These are phyloP conservation scores for Bidens hawaiensis DNA, from an alignment of 140 eudicot genomes.

Conservation along the genomic window DNA sequence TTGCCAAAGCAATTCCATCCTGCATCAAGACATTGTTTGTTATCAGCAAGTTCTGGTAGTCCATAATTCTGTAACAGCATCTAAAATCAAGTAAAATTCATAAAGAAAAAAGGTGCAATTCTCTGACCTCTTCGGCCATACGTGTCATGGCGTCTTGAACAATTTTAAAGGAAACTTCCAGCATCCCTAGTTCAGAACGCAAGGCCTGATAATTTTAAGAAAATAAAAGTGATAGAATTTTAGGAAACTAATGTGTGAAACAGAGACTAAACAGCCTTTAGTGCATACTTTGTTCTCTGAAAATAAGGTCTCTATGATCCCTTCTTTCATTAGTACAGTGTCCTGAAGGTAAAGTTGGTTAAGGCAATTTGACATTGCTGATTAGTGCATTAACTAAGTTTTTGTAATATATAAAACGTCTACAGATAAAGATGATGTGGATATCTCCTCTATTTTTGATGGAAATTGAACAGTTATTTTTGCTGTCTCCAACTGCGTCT, in stretches of 20 bases:
- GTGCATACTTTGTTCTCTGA: conserved; percentile 50
- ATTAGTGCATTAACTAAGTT: conserved; percentile 5
- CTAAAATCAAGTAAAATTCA: not conserved
- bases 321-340: conserved; percentile 42
- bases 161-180: conserved; percentile 37
- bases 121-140: conserved; percentile 53
- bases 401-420: not conserved
- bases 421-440: conserved; percentile 21
- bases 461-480: conserved; percentile 26
- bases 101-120: not conserved
- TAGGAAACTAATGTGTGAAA: not conserved
- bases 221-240: not conserved
- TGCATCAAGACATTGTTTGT: conserved; percentile 28
- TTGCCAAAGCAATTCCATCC: conserved; percentile 42
- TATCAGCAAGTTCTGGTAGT: conserved; percentile 2
- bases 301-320: conserved; percentile 38
- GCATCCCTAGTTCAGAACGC: conserved; percentile 47
- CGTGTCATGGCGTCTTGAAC: conserved; percentile 42
- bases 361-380: conserved; percentile 26
- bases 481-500: conserved; percentile 45
- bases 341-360: conserved; percentile 59
- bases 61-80: not conserved
- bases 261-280: conserved; percentile 9
- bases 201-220: conserved; percentile 41
- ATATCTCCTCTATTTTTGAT: conserved; percentile 48